Evolutionary conservation across 2,329 filamentous ascomycete species (phyloP), one percentile per base, ranked within the genome.

Genomic region (Colletotrichum costaricense): DNA sequence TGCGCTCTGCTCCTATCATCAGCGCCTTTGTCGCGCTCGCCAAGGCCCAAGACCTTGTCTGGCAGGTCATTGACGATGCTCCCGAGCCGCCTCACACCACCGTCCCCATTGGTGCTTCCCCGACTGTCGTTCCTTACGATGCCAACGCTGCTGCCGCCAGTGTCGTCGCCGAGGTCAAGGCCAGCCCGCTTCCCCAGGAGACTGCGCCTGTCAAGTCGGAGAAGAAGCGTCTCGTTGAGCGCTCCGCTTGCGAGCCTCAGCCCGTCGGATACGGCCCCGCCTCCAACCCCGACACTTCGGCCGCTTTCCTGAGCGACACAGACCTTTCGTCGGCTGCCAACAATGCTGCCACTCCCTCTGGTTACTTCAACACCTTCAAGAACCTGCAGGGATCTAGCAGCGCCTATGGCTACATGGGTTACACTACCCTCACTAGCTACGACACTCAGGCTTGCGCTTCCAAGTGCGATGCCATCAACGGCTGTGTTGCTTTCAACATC

Each of bases 331-430:
- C 42, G 16, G 16, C 42, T 46, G 67, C 67, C 42, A 65, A 65
- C 33, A 46, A 33, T n/a, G 67, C 67, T 30, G 38, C 24, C 4
- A 54, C 46, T 22, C 67, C 67, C 52, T 42, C 19, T 12, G 59
- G 59, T 24, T 70, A 70, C 67, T 22, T 22, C 19, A 60, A 70
- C 30, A 70, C 67, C 14, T 70, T 70, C 67, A 57, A 46, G 59
- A 62, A 70, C 52, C 60, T 70, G 5, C 55, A 63, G 62, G 67
- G 49, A 24, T 52, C 54, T 9, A 49, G 38, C 26, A 70, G 60
- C 22, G 67, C 67, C 49, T 56, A 65, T 54, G 30, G 49, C 24
- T 70, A 70, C 60, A 42, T 70, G 28, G 67, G 67, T 42, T 65
- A 65, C 60, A 63, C 46, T 24, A 52, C 24, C 19, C 67, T 70